A percentile compares a stretch with the other conserved stretches of the same genome.
phyloP scores from a whole-genome alignment of 176 grass and related monocot species.

The Otatea glauca region DNA sequence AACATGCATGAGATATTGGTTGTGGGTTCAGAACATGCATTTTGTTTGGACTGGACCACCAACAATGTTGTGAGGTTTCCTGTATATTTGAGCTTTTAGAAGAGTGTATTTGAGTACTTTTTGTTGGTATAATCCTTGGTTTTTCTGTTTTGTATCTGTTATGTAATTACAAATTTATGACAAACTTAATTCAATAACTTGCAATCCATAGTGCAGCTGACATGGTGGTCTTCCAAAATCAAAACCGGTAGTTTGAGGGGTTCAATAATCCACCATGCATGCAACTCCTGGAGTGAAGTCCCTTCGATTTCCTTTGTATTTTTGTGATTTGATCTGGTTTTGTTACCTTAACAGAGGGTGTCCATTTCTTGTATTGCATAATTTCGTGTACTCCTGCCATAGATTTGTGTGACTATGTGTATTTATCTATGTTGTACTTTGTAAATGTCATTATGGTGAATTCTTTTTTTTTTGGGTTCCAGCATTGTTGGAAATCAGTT shows the following conservation, averaged over 20 bases:
- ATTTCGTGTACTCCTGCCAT: background rate
- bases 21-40: background rate
- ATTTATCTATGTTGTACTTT: background rate
- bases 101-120: background rate
- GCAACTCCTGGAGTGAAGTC: background rate
- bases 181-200: background rate
- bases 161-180: background rate
- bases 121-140: background rate
- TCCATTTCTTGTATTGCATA: background rate
- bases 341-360: background rate
- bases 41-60: constrained; percentile 3
- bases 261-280: background rate
- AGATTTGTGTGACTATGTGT: background rate
- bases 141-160: background rate
- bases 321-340: background rate
- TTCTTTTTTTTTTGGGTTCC: background rate
- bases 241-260: background rate
- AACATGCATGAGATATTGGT: background rate
- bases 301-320: background rate
- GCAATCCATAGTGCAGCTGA: background rate
- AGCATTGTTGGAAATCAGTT: background rate
- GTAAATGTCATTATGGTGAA: background rate
- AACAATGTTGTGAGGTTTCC: background rate
- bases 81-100: background rate
- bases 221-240: background rate